Evolutionary conservation across 2,329 filamentous ascomycete genomes (phyloP).

Genomic region (Colletotrichum sp.): DNA sequence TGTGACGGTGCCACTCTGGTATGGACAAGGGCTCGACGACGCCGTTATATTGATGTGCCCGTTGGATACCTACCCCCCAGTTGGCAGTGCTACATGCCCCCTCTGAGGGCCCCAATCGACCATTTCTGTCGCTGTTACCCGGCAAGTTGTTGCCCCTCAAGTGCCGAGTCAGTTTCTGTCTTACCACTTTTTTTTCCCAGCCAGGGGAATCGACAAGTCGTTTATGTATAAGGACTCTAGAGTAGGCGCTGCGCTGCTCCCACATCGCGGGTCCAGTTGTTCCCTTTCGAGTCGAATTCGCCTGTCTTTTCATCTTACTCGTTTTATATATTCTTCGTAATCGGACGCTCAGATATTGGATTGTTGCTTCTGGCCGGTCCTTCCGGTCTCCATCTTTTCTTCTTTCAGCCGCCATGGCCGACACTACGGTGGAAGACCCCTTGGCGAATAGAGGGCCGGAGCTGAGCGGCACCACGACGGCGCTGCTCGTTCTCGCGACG

Average conservation of each 20-base stretch:
- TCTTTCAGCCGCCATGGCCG: slow-evolving; percentile 2
- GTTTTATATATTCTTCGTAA: background rate
- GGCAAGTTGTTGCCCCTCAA: background rate
- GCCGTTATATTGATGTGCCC: background rate
- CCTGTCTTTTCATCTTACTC: background rate
- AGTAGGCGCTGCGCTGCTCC: background rate
- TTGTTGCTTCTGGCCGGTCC: background rate
- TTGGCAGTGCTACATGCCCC: background rate
- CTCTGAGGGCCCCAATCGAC: background rate
- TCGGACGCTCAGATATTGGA: background rate
- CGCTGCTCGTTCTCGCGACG: slow-evolving; percentile 12
- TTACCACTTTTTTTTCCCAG: background rate
- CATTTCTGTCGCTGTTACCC: background rate
- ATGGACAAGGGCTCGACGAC: slow-evolving; percentile 5
- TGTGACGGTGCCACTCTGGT: slow-evolving; percentile 4
- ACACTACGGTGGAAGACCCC: background rate
- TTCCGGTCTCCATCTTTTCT: background rate
- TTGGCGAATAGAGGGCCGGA: slow-evolving; percentile 13
- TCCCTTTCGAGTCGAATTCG: background rate
- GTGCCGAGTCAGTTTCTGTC: background rate
- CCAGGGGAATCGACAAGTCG: background rate
- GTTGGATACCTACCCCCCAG: background rate
- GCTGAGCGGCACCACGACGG: slow-evolving; percentile 6
- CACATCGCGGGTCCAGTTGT: background rate
- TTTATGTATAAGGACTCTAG: slow-evolving; percentile 6